phyloP scores from a whole-genome alignment of 2,329 filamentous ascomycete genomes.

The Penicillium janthinellum region DNA sequence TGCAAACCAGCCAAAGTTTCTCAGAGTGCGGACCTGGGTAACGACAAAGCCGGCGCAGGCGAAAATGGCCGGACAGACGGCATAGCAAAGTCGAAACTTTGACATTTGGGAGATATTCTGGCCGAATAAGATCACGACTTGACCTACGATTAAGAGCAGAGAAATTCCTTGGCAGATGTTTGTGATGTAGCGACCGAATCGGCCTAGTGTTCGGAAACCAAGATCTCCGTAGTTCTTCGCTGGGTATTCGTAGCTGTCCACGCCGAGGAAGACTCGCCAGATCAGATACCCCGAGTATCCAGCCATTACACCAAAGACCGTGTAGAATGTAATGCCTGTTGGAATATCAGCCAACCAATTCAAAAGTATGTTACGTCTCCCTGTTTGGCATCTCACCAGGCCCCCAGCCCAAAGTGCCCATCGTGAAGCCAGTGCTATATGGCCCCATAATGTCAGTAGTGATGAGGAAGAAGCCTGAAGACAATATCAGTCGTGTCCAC shows the following conservation, averaged over 20 bases:
- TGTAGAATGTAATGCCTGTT: conserved; percentile 28
- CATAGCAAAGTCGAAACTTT: conserved; percentile 55
- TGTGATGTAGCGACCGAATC: conserved; percentile 38
- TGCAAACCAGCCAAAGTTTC: conserved; percentile 58
- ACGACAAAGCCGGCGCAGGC: conserved; percentile 54
- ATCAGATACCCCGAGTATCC: conserved; percentile 41
- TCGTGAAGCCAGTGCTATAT: conserved; percentile 26
- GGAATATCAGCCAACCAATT: neutral
- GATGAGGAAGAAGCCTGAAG: conserved; percentile 38
- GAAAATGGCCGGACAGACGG: conserved; percentile 55
- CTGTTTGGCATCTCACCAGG: conserved; percentile 8
- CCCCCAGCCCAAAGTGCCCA: conserved; percentile 24
- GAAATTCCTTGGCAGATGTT: conserved; percentile 46
- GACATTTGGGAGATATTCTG: conserved; percentile 58
- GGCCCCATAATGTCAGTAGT: conserved; percentile 45
- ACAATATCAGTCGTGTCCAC: neutral
- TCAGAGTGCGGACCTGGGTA: conserved; percentile 59
- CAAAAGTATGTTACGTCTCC: neutral
- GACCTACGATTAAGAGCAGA: conserved; percentile 54
- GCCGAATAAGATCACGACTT: conserved; percentile 57
- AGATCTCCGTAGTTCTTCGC: conserved; percentile 46
- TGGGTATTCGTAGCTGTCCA: conserved; percentile 46
- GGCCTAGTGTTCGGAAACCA: conserved; percentile 43
- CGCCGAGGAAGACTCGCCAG: conserved; percentile 44
- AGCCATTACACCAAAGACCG: conserved; percentile 30